Evolutionary conservation across 495 filamentous ascomycete species (phyloP).

Genomic region (Xylaria sp.): DNA sequence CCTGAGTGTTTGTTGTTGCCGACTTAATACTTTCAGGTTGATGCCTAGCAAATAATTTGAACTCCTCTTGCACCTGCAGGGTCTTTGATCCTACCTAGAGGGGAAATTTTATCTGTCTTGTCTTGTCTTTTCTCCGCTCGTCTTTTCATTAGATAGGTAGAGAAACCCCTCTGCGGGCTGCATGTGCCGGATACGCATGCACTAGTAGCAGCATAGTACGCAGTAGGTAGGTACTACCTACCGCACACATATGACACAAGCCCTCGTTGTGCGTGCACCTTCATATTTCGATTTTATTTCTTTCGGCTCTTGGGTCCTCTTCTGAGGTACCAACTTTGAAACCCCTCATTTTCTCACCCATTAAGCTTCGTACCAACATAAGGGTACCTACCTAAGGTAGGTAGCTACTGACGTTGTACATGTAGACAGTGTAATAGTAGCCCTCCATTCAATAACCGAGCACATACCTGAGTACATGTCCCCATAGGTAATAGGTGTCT

Average conservation of each 20-base stretch:
- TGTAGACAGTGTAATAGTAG: neutral
- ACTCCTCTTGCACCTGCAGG: neutral
- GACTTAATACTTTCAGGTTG: neutral
- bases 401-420: neutral
- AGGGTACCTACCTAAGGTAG: neutral
- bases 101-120: neutral
- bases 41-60: neutral
- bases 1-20: neutral
- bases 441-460: constrained; percentile 3
- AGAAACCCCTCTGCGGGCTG: constrained; percentile 2
- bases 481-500: neutral
- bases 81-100: too few relatives aligned
- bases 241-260: constrained; percentile 1
- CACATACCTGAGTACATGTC: constrained; percentile 13
- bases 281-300: constrained; percentile 20
- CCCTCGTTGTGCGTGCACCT: constrained; percentile 16
- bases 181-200: neutral
- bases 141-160: neutral
- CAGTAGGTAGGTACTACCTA: too few relatives aligned
- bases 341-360: constrained; percentile 1
- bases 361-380: neutral
- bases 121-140: neutral
- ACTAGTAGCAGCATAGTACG: too few relatives aligned
- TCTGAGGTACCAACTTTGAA: neutral
- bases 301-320: neutral